Evolutionary conservation across 2,329 filamentous ascomycete genomes (phyloP), one percentile per base, ranked within the genome.

Genomic region (Metarhizium humberi): DNA sequence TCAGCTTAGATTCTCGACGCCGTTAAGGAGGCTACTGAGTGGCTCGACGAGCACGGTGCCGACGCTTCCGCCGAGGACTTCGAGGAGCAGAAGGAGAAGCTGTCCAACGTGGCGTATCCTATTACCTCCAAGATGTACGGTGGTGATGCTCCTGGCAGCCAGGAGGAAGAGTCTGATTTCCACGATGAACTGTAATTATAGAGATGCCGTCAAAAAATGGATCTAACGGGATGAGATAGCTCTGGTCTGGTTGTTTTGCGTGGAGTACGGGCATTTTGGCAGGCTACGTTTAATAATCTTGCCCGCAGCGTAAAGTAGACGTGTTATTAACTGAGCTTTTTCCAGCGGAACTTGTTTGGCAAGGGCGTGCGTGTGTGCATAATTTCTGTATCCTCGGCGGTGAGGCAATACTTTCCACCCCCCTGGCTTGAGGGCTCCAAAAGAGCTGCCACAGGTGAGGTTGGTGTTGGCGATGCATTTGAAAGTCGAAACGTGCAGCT

Each of bases 71-170:
- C 90, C 57, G 92, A 96, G 79, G 94, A 97, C 79, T 96, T 97
- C 67, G 92, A 96, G 76, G 94, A 99, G 84, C 92, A 97, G 81
- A 96, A 95, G 82, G 92, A 99, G 88, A 96, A 96, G 84, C 84
- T 99, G 64, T 95, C 89, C 67, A 88, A 88, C 73, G 89, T 96
- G 62, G 94, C 94, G 54, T 96, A 97, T 79, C 94, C 94, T 64
- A 99, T 99, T 78, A 99, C 94, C 66, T 95, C 90, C 79, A 99
- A 99, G 85, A 82, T 96, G 68, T 96, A 96, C 80, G 67, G 84
- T 82, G 25, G 49, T 65, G 73, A 70, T 53, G 86, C 81, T 63
- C 84, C 80, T 60, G 81, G 79, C 30, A 64, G 61, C 56, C 80
- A 76, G 60, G 87, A 85, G 58, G 87, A 90, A 62, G 88, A 91